Conservation (phyloP, 2,329 filamentous ascomycete species). For the Alternaria hordeiaustralica region DNA sequence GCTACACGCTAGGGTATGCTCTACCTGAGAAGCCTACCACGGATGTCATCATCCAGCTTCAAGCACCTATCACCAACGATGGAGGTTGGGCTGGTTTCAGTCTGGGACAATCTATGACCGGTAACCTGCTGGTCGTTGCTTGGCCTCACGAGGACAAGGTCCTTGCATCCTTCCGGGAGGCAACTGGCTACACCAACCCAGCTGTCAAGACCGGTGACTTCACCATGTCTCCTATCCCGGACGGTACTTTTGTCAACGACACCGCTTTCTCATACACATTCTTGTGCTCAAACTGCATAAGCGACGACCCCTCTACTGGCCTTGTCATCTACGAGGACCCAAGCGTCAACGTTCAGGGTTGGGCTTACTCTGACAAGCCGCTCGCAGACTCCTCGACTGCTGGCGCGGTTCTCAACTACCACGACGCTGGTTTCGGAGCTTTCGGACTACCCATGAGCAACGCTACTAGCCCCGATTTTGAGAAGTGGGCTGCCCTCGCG, state of each 20-base stretch:
- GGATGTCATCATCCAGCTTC: slow-evolving; percentile 63
- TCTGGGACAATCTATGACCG: slow-evolving; percentile 57
- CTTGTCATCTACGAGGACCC: slow-evolving; percentile 33
- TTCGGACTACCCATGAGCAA: slow-evolving; percentile 40
- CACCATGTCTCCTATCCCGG: slow-evolving; percentile 55
- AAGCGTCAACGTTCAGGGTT: slow-evolving; percentile 38
- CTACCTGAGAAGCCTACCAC: slow-evolving; percentile 56
- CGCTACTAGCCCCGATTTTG: slow-evolving; percentile 41
- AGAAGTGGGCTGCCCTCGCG: slow-evolving; percentile 45
- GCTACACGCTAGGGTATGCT: slow-evolving; percentile 59
- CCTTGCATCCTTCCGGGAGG: slow-evolving; percentile 55
- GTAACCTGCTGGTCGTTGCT: slow-evolving; percentile 59
- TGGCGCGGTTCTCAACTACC: slow-evolving; percentile 36
- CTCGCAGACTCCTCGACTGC: slow-evolving; percentile 33
- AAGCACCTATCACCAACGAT: slow-evolving; percentile 52
- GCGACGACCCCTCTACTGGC: slow-evolving; percentile 24
- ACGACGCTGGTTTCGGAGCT: slow-evolving; percentile 41
- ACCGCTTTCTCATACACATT: slow-evolving; percentile 64
- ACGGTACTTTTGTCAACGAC: slow-evolving; percentile 60
- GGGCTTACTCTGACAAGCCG: slow-evolving; percentile 37
- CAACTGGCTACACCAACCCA: slow-evolving; percentile 58
- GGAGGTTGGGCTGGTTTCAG: slow-evolving; percentile 60
- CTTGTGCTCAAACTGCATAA: slow-evolving; percentile 54
- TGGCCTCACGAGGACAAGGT: slow-evolving; percentile 60
- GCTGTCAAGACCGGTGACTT: slow-evolving; percentile 52